Evolutionary conservation across 257 asterid genomes (phyloP).

Genomic region (Plantago elongata): DNA sequence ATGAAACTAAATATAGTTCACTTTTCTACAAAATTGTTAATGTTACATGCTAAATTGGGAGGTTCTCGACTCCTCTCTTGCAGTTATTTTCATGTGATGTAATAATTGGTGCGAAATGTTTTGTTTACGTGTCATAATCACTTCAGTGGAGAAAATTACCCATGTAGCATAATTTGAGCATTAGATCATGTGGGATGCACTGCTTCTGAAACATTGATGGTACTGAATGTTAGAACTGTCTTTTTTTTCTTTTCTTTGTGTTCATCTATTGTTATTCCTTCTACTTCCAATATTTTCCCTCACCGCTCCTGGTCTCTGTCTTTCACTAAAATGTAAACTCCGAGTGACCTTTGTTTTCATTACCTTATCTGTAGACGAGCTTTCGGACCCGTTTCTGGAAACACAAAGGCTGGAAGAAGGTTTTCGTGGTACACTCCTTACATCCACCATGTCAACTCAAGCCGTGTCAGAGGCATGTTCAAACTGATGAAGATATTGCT

Average conservation of each 20-base stretch:
- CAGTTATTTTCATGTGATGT: not conserved
- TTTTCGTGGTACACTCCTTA: slow-evolving; percentile 90
- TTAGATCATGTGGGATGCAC: not conserved
- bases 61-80: not conserved
- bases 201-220: not conserved
- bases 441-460: slow-evolving; percentile 66
- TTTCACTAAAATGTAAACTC: not conserved
- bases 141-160: not conserved
- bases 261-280: too few relatives aligned
- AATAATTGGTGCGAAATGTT: not conserved
- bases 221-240: too few relatives aligned
- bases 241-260: too few relatives aligned
- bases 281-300: too few relatives aligned
- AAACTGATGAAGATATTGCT: slow-evolving; percentile 30
- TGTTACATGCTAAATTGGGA: too few relatives aligned
- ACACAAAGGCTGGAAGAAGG: slow-evolving; percentile 63
- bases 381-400: slow-evolving; percentile 60
- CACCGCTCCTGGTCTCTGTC: too few relatives aligned
- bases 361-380: slow-evolving; percentile 63
- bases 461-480: slow-evolving; percentile 59
- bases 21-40: too few relatives aligned
- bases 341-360: slow-evolving; percentile 11
- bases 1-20: too few relatives aligned
- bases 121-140: not conserved
- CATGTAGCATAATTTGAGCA: not conserved